These are phyloP conservation scores for Didymella arachidicola DNA, from an alignment of 2,329 filamentous ascomycete genomes.

Conservation along the genomic window DNA sequence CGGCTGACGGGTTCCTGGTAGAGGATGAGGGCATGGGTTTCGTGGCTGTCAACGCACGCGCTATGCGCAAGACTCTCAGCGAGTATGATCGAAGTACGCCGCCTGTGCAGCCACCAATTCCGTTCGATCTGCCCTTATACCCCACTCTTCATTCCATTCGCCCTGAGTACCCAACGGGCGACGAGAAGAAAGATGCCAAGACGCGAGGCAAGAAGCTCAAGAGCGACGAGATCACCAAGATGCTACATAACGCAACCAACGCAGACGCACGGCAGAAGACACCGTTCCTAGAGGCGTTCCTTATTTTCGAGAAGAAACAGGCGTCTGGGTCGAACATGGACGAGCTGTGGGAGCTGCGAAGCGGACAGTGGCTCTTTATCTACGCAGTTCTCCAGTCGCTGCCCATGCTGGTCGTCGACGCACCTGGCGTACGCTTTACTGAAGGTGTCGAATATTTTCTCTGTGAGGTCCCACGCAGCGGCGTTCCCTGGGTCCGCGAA, in stretches of 20 bases:
- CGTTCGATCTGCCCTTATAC: slow-evolving; percentile 84
- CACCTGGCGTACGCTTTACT: slow-evolving; percentile 71
- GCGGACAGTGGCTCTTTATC: slow-evolving; percentile 82
- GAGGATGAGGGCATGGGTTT: slow-evolving; percentile 60
- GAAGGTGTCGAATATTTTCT: slow-evolving; percentile 83
- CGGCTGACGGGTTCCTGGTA: slow-evolving; percentile 71
- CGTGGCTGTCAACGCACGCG: slow-evolving; percentile 68
- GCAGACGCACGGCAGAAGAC: slow-evolving; percentile 68
- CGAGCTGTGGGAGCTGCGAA: slow-evolving; percentile 75
- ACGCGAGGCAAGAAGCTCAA: slow-evolving; percentile 76
- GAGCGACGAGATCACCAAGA: slow-evolving; percentile 76
- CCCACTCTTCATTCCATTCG: slow-evolving; percentile 73
- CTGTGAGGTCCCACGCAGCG: slow-evolving; percentile 76
- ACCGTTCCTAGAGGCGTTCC: slow-evolving; percentile 74
- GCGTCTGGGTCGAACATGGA: slow-evolving; percentile 68
- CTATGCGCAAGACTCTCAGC: slow-evolving; percentile 78
- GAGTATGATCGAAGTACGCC: slow-evolving; percentile 91
- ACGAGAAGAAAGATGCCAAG: slow-evolving; percentile 77
- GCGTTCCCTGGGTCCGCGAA: slow-evolving; percentile 76
- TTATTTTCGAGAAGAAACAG: slow-evolving; percentile 74
- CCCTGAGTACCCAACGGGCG: slow-evolving; percentile 69
- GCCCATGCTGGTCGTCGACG: slow-evolving; percentile 79
- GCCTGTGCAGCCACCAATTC: slow-evolving; percentile 88
- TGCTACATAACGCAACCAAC: slow-evolving; percentile 85
- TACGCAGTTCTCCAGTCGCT: slow-evolving; percentile 80